These are phyloP conservation scores for Leccinum arenicola DNA, from an alignment of 768 basidiomycete species.

Conservation along the genomic window DNA sequence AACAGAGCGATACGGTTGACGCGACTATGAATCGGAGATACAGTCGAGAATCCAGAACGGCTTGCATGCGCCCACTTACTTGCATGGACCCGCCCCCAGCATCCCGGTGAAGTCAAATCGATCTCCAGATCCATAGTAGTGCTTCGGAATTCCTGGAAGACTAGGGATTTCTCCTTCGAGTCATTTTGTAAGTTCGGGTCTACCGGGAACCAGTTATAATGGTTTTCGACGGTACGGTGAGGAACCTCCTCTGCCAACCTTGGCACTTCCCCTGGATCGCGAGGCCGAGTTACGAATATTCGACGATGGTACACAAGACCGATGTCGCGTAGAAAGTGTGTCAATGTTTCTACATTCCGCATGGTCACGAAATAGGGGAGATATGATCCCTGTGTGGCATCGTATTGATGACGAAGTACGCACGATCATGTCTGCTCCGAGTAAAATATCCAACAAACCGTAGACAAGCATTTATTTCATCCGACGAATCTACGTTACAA, in stretches of 20 bases:
- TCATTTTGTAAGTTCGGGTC: slow-evolving; percentile 40
- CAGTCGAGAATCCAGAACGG: not conserved
- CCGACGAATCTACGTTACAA: slow-evolving; percentile 38
- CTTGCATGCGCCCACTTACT: not conserved
- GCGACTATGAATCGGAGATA: slow-evolving; percentile 5
- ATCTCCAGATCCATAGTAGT: slow-evolving; percentile 17
- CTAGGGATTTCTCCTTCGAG: slow-evolving; percentile 10
- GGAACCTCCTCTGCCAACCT: slow-evolving; percentile 23
- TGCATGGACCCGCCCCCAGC: not conserved
- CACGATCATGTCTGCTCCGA: slow-evolving; percentile 49
- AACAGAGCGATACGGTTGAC: slow-evolving; percentile 2
- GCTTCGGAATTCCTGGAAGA: slow-evolving; percentile 3
- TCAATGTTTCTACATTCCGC: slow-evolving; percentile 54
- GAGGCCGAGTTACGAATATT: not conserved
- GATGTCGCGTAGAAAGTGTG: slow-evolving; percentile 40
- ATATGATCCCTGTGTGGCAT: slow-evolving; percentile 37
- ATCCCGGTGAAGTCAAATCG: slow-evolving; percentile 4
- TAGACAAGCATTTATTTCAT: slow-evolving; percentile 57
- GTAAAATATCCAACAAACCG: slow-evolving; percentile 20
- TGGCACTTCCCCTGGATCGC: slow-evolving; percentile 22
- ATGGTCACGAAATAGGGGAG: slow-evolving; percentile 39
- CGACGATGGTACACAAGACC: slow-evolving; percentile 12
- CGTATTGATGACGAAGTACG: slow-evolving; percentile 11
- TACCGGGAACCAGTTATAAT: slow-evolving; percentile 26
- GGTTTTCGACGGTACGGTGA: slow-evolving; percentile 13